phyloP scores from a whole-genome alignment of 345 rosid species.

The Brassica nigra region DNA sequence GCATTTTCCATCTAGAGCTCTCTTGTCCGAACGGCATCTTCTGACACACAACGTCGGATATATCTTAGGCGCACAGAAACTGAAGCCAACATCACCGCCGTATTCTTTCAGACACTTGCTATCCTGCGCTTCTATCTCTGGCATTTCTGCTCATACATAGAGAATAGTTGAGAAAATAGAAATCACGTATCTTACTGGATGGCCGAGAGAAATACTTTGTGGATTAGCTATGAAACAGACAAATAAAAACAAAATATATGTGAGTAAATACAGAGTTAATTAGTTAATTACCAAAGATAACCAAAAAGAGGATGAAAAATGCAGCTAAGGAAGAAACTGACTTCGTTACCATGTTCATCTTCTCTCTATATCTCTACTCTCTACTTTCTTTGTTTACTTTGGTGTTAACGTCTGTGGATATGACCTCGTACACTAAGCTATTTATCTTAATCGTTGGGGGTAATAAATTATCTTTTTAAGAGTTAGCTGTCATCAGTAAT shows the following conservation, averaged over 20 bases:
- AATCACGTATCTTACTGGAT: background rate
- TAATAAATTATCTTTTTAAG: background rate
- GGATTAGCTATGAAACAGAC: background rate
- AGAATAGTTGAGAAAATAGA: background rate
- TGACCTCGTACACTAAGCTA: background rate
- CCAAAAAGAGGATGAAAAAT: slow-evolving; percentile 12
- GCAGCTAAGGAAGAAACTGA: slow-evolving; percentile 12
- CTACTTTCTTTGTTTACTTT: background rate
- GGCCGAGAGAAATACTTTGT: background rate
- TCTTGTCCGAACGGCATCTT: slow-evolving; percentile 21
- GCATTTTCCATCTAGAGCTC: slow-evolving; percentile 27
- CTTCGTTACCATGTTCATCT: background rate
- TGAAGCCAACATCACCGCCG: slow-evolving; percentile 33
- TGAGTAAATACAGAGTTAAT: background rate
- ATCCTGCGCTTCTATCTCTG: slow-evolving; percentile 29
- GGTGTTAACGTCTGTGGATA: background rate
- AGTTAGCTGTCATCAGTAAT: background rate
- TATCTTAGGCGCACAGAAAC: slow-evolving; percentile 32
- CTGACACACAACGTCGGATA: slow-evolving; percentile 6
- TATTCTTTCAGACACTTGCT: slow-evolving; percentile 26
- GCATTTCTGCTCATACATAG: slow-evolving; percentile 8
- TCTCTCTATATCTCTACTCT: background rate
- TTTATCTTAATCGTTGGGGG: background rate
- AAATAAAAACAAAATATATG: background rate
- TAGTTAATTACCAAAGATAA: slow-evolving; percentile 20